Conservation (phyloP, 2,329 filamentous ascomycete species). For the Phyllachora maydis region DNA sequence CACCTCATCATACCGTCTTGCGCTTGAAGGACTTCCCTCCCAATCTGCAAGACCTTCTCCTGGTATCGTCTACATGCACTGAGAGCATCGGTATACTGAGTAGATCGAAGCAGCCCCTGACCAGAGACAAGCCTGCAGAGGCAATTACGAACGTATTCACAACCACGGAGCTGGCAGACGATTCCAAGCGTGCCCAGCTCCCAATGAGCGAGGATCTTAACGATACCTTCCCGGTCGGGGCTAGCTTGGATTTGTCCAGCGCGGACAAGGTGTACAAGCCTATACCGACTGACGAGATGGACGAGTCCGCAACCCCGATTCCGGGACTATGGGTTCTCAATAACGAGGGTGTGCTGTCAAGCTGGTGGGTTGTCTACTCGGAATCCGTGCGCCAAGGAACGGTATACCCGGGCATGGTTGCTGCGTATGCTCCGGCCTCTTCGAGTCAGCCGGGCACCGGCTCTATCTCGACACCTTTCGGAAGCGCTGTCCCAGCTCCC, state of each 20-base stretch:
- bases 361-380: constrained; percentile 86
- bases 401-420: constrained; percentile 50
- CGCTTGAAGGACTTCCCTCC: constrained; percentile 67
- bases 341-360: constrained; percentile 64
- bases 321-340: constrained; percentile 75
- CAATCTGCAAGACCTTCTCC: constrained; percentile 58
- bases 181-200: constrained; percentile 54
- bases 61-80: constrained; percentile 64
- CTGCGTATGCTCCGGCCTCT: constrained; percentile 14
- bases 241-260: constrained; percentile 66
- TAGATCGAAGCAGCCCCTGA: constrained; percentile 47
- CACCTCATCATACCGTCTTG: constrained; percentile 58
- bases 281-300: constrained; percentile 56
- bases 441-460: constrained; percentile 14
- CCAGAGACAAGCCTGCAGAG: constrained; percentile 35
- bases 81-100: constrained; percentile 64
- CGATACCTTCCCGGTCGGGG: constrained; percentile 62
- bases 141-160: constrained; percentile 49
- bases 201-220: constrained; percentile 46
- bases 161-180: constrained; percentile 49
- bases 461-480: constrained; percentile 6
- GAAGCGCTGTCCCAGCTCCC: constrained; percentile 2
- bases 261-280: constrained; percentile 62
- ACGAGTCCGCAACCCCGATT: constrained; percentile 59
- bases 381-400: constrained; percentile 61